Base-by-base conservation (phyloP, 495 filamentous ascomycete genomes). In the Penicillium cosmopolitanum region DNA sequence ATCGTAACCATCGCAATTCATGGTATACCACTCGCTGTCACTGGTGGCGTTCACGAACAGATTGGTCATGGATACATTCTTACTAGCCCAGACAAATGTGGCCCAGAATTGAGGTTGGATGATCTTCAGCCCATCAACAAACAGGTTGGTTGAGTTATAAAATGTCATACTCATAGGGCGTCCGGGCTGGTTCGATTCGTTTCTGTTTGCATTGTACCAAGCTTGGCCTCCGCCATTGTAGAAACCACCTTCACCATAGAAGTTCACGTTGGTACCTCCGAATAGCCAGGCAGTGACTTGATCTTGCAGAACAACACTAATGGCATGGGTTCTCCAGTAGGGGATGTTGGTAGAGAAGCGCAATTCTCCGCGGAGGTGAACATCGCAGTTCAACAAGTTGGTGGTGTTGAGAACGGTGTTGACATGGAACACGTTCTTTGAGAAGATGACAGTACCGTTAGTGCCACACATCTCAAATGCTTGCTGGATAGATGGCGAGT, bases 261-360 rank as follows among this genome's bases (percentile, higher is more conserved):
- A 62, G 57, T 76, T 56, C 40, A 61, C 62, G 48, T 80, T 68
- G 19, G 75, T 78, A 21, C 69, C 67, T 12, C 80, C 80, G 16
- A 78, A 76, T 8, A 82, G 64, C 68, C 73, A 81, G 0, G 78
- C 80, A 28, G 79, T 75, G 21, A 74, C 76, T 61, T 80, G 79
- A 48, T 80, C 77, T 63, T 82, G 79, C 55, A 77, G 74, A 18
- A 75, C 75, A 8, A 80, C 69, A 5, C 66, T 66, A 31, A 77
- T 55, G 18, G 71, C 69, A 55, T 78, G 66, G 12, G 67, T 73
- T 8, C 76, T 63, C 79, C 79, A 82, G 65, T 82, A 82, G 0
- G 62, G 62, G 12, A 78, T 74, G 57, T 82, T 71, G 16, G 67
- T 77, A 25, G 68, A 72, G 68, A 76, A 79, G 61, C 59, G 61